phyloP scores from a whole-genome alignment of 768 basidiomycete genomes.

The Serendipita indica region DNA sequence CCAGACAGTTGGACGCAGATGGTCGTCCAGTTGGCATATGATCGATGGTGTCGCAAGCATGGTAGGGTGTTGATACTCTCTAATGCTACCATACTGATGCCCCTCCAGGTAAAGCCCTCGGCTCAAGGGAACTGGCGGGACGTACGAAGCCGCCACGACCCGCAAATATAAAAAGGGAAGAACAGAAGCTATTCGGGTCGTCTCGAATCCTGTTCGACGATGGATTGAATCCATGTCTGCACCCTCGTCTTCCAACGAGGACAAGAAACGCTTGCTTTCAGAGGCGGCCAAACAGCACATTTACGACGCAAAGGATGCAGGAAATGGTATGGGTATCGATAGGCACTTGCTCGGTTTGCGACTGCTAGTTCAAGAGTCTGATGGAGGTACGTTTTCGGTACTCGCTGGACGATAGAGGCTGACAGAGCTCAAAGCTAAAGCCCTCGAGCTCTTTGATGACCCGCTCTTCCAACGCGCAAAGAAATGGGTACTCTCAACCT shows the following conservation, averaged over 20 bases:
- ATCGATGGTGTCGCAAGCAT: conserved; percentile 24
- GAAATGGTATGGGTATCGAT: conserved; percentile 64
- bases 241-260: conserved; percentile 24
- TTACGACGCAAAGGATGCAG: conserved; percentile 46
- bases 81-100: not conserved
- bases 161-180: conserved; percentile 76
- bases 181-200: conserved; percentile 85
- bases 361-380: not conserved
- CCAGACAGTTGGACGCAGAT: conserved; percentile 94
- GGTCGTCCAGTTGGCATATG: conserved; percentile 80
- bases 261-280: conserved; percentile 39
- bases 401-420: not conserved
- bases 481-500: conserved; percentile 83
- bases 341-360: conserved; percentile 64
- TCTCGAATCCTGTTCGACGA: conserved; percentile 57
- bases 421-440: conserved; percentile 26
- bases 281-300: conserved; percentile 52
- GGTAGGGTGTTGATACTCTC: not conserved
- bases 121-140: conserved; percentile 43
- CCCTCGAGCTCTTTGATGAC: conserved; percentile 62
- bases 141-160: conserved; percentile 93
- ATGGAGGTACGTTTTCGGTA: not conserved
- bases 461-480: conserved; percentile 55
- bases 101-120: not conserved
- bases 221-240: conserved; percentile 70